phyloP scores from a whole-genome alignment of 2,329 filamentous ascomycete species.

The Conoideocrella luteorostrata region DNA sequence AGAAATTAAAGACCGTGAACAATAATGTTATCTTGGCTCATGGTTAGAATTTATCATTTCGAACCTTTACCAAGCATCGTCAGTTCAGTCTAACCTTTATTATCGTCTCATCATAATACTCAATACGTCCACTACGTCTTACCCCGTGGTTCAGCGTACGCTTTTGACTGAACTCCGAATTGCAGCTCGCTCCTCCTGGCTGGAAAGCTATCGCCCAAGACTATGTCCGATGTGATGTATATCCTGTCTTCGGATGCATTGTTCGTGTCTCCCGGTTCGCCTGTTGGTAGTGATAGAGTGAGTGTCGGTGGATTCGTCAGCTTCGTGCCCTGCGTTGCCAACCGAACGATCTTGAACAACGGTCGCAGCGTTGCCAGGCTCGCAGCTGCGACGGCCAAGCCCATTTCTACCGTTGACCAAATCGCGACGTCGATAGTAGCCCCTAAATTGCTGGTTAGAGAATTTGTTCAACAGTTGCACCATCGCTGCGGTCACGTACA shows the following conservation, averaged over 20 bases:
- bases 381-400: slow-evolving; percentile 42
- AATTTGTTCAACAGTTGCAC: too few relatives aligned
- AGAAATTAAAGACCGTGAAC: too few relatives aligned
- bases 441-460: slow-evolving; percentile 18
- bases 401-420: slow-evolving; percentile 42
- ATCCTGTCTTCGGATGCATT: slow-evolving; percentile 1
- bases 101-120: too few relatives aligned
- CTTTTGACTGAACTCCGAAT: neutral
- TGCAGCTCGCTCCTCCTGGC: neutral
- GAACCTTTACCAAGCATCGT: too few relatives aligned
- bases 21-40: too few relatives aligned
- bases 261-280: neutral
- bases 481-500: slow-evolving; percentile 28
- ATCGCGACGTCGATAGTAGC: slow-evolving; percentile 38
- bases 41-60: too few relatives aligned
- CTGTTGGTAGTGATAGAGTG: neutral
- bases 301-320: neutral
- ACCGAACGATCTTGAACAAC: slow-evolving; percentile 28
- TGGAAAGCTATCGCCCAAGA: neutral
- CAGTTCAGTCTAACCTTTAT: too few relatives aligned
- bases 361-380: slow-evolving; percentile 41
- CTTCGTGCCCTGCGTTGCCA: slow-evolving; percentile 12
- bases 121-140: too few relatives aligned
- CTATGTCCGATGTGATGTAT: slow-evolving; percentile 2
- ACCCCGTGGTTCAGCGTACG: too few relatives aligned